Evolutionary conservation across 257 asterid species (phyloP), one percentile per base, ranked within the genome.

Genomic region (Solanum medicagineum): DNA sequence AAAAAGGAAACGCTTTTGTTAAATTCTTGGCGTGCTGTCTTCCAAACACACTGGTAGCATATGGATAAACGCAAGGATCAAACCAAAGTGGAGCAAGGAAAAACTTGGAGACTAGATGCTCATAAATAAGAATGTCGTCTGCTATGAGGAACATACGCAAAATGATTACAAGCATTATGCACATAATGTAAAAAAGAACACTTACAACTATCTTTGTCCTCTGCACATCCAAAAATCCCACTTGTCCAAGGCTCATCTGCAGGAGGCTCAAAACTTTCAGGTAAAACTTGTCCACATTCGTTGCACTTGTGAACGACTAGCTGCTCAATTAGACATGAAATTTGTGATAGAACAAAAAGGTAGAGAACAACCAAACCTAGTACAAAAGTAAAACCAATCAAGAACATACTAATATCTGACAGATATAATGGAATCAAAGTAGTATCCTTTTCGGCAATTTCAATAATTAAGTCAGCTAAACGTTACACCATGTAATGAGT

Each of bases 161-260:
- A 53, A 47, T 16, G 10, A 26, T 26, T 77, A 53, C 47, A n/a
- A 1, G 62, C 24, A 49, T 44, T 62, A 59, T 45, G 20, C 22
- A 62, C 62, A 82, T 42, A 45, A 45, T 40, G 36, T 82, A 62
- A 57, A 45, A 24, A 40, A n/a, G 20, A 53, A 32, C 81, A 69
- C 94, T 83, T 88, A 93, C 98, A 93, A 63, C 96, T 92, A 11
- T 93, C 93, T 15, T 70, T 69, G 87, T 94, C 97, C 84, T 94
- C 97, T 1, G 84, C 81, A 86, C 98, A 94, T 62, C 98, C 97
- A 32, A 91, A 93, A 69, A 94, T 91, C 60, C 96, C 98, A 10
- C 93, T 89, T 42, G 85, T 89, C 98, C 97, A 94, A 65, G 92
- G 93, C 85, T 94, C 97, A 29, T 92, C 97, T 22, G 96, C 93